Evolutionary conservation across 2,329 filamentous ascomycete species (phyloP).

Genomic region (Madurella fahalii): DNA sequence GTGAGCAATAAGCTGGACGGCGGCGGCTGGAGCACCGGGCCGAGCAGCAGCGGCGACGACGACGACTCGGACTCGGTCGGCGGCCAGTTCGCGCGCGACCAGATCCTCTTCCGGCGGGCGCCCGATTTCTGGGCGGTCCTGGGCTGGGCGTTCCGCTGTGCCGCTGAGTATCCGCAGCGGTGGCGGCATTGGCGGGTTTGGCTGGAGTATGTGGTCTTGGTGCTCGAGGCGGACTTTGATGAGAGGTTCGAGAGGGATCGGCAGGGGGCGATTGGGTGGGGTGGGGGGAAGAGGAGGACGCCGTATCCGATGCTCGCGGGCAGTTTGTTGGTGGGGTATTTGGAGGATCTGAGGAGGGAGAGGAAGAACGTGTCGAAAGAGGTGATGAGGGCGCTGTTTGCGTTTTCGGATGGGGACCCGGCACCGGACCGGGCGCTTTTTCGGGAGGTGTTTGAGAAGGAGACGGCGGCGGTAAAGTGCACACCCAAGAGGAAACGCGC

Average conservation of each 20-base stretch:
- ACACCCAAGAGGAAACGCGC: constrained; percentile 49
- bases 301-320: constrained; percentile 40
- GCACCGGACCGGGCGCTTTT: constrained; percentile 52
- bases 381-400: constrained; percentile 59
- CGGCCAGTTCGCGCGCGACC: constrained; percentile 46
- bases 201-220: constrained; percentile 74
- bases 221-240: constrained; percentile 67
- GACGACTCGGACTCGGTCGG: constrained; percentile 40
- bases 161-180: constrained; percentile 63
- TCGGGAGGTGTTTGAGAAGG: constrained; percentile 63
- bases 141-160: constrained; percentile 93
- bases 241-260: constrained; percentile 51
- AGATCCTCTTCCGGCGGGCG: constrained; percentile 68
- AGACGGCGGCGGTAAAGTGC: constrained; percentile 48
- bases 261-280: constrained; percentile 11
- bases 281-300: constrained; percentile 13
- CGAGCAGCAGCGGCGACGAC: constrained; percentile 35
- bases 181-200: constrained; percentile 82
- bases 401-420: constrained; percentile 56
- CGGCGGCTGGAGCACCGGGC: no score
- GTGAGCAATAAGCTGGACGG: no score
- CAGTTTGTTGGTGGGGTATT: constrained; percentile 60
- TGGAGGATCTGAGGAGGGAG: constrained; percentile 38
- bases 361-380: constrained; percentile 46
- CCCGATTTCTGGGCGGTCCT: constrained; percentile 85